phyloP scores from a whole-genome alignment of 768 basidiomycete species.

The Hericium coralloides region DNA sequence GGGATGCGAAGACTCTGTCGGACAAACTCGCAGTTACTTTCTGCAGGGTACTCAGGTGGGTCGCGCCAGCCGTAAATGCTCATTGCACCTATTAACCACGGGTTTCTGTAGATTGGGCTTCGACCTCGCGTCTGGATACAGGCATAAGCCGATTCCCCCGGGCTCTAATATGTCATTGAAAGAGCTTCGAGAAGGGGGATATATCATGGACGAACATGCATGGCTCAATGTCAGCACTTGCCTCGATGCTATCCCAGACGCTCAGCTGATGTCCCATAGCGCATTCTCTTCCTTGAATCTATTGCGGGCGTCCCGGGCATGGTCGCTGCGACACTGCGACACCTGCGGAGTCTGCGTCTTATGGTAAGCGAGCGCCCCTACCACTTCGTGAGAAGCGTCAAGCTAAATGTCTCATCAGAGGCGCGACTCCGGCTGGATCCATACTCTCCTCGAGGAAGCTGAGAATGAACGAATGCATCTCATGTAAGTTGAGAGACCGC shows the following conservation, averaged over 20 bases:
- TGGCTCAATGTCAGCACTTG: constrained; percentile 60
- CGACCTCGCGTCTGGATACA: constrained; percentile 82
- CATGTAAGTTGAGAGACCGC: constrained; percentile 39
- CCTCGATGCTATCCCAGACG: not conserved
- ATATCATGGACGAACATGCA: constrained; percentile 60
- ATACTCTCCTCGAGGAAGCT: constrained; percentile 87
- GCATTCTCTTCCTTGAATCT: constrained; percentile 72
- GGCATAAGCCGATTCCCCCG: constrained; percentile 57
- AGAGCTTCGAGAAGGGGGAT: constrained; percentile 67
- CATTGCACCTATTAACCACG: not conserved
- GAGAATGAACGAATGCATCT: constrained; percentile 98
- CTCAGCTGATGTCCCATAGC: constrained; percentile 26
- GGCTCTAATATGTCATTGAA: constrained; percentile 56
- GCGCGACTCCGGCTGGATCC: constrained; percentile 73
- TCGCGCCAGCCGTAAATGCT: not conserved
- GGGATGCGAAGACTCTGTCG: constrained; percentile 48
- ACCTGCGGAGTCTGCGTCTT: constrained; percentile 79
- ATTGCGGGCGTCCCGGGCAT: constrained; percentile 95
- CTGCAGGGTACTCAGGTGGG: constrained; percentile 45
- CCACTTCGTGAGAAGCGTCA: constrained; percentile 3
- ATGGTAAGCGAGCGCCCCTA: constrained; percentile 42
- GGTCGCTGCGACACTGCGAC: constrained; percentile 85
- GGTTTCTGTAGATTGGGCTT: constrained; percentile 47
- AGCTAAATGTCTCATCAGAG: constrained; percentile 21
- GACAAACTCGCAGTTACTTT: constrained; percentile 69